Evolutionary conservation across 192 early-diverging fungal species (phyloP).

Genomic region (Coemansia javaensis): DNA sequence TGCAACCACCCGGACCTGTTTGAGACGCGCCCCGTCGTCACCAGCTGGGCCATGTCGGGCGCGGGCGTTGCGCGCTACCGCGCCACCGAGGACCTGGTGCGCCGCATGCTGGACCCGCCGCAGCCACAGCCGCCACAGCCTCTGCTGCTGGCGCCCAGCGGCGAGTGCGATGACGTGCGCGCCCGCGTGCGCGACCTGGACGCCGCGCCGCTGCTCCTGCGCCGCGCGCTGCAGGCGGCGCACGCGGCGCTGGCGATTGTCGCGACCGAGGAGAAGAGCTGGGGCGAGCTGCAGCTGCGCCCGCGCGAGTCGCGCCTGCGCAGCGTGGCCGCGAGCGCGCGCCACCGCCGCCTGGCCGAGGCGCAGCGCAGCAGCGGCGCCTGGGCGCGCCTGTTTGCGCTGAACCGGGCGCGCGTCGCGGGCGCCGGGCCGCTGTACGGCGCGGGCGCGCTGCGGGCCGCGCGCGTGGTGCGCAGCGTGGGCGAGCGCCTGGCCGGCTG

Average conservation of each 20-base stretch:
- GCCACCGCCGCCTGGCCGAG: neutral
- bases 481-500: constrained; percentile 4
- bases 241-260: constrained; percentile 7
- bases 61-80: constrained; percentile 55
- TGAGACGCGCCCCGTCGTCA: constrained; percentile 59
- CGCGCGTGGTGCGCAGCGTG: neutral
- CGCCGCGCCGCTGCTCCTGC: constrained; percentile 14
- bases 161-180: neutral
- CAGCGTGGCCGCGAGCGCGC: constrained; percentile 1
- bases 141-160: constrained; percentile 5
- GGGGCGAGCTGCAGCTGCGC: constrained; percentile 26
- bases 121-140: too few species aligned
- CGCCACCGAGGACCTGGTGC: constrained; percentile 57
- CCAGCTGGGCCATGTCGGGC: constrained; percentile 63
- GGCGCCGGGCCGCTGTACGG: constrained; percentile 13
- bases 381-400: constrained; percentile 19
- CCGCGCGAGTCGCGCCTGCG: constrained; percentile 7
- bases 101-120: constrained; percentile 33
- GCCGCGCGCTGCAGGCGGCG: constrained; percentile 5
- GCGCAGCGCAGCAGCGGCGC: constrained; percentile 7
- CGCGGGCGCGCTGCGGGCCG: constrained; percentile 4
- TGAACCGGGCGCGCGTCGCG: constrained; percentile 12
- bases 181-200: constrained; percentile 4
- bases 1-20: constrained; percentile 95
- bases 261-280: constrained; percentile 6